Base-by-base conservation (phyloP, 306 rosid genomes). In the Ceratonia siliqua region DNA sequence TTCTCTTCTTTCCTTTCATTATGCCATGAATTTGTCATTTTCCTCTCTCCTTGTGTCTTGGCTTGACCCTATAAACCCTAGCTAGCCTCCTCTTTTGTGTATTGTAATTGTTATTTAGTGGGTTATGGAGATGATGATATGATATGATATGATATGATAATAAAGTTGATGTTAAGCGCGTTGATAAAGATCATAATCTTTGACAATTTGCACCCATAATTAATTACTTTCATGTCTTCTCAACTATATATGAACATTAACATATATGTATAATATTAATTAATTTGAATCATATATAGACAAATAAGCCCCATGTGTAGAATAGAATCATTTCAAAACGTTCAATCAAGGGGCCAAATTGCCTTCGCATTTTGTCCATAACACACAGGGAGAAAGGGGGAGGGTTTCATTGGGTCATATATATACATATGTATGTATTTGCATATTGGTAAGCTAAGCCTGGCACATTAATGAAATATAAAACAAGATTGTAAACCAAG, bases 151-250 rank as follows among this genome's bases (percentile, higher is more conserved):
- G 35, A 4, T 2, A 30, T 30, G 17, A 33, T 54, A 21, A 76
- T 48, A 78, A 74, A 78, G 87, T 76, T 33, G 59, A 46, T 67
- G 18, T 62, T 74, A 79, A 76, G 82, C 89, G 90, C 82, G 89
- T 89, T 82, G 87, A 83, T 54, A 53, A 73, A 61, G 75, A 82
- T 85, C 45, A 71, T 82, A 69, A 64, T 73, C 82, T 83, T 88
- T 91, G 92, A 87, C 91, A 79, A 83, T 76, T 74, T n/a, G 76
- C 85, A 88, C 82, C 82, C 81, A 78, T n/a, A n/a, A n/a, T 78
- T 81, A 68, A 71, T 82, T 61, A 66, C 35, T 79, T 67, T 78
- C 68, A 73, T 76, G 43, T 22, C 77, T 64, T 50, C 24, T 33
- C 14, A 17, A 39, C 0, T 17, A 43, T 66, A 1, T 4, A 8